Conservation (phyloP, 805 yeast species). For the Candida tammaniensis region DNA sequence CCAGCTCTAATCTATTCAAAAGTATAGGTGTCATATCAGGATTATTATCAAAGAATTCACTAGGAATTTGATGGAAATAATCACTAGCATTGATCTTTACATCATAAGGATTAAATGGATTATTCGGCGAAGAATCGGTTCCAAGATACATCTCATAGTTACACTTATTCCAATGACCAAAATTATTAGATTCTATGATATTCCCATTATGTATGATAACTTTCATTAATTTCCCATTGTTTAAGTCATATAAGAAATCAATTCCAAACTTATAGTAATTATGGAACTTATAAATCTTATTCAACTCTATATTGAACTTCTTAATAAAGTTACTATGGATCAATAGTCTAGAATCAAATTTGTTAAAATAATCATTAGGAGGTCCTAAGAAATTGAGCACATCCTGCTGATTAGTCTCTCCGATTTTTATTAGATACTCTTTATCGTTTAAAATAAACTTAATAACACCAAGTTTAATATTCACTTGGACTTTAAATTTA, state of each 20-base stretch:
- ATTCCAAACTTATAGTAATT: conserved; percentile 55
- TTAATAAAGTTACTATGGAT: conserved; percentile 34
- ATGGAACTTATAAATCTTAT: conserved; percentile 41
- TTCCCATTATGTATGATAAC: conserved; percentile 52
- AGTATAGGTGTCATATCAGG: conserved; percentile 26
- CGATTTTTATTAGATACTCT: conserved; percentile 25
- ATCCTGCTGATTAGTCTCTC: conserved; percentile 49
- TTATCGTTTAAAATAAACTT: conserved; percentile 18
- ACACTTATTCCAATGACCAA: conserved; percentile 53
- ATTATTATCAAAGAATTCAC: conserved; percentile 17
- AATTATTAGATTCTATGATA: conserved; percentile 47
- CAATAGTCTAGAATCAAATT: conserved; percentile 41
- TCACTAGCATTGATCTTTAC: conserved; percentile 18
- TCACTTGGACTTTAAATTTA: conserved; percentile 5
- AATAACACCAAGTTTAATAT: conserved; percentile 20
- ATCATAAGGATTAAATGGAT: conserved; percentile 10
- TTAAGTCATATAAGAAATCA: conserved; percentile 50
- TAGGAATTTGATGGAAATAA: conserved; percentile 31
- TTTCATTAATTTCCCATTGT: conserved; percentile 40
- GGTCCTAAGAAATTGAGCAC: conserved; percentile 49
- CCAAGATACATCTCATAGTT: conserved; percentile 35
- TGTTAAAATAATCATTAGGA: conserved; percentile 51
- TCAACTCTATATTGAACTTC: conserved; percentile 11
- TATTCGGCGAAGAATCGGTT: neutral
- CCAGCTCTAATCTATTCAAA: conserved; percentile 38